Evolutionary conservation across 768 basidiomycete genomes (phyloP).

Genomic region (Daedaleopsis nitida): DNA sequence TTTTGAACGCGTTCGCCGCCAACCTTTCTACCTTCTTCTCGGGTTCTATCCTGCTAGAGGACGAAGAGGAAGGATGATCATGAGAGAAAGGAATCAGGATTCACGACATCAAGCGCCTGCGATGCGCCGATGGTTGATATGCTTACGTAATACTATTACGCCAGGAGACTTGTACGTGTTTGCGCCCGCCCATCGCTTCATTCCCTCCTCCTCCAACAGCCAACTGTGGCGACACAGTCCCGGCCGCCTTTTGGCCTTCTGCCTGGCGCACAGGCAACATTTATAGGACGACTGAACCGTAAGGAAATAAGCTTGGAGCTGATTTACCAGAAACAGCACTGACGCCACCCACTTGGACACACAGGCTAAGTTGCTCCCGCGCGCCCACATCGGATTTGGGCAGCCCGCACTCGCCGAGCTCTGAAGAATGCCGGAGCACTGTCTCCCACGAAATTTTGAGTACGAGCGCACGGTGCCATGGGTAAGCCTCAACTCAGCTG

Average conservation of each 20-base stretch:
- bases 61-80: too few species aligned
- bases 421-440: conserved; percentile 8
- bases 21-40: too few species aligned
- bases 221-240: not conserved
- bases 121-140: not conserved
- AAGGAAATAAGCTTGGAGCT: not conserved
- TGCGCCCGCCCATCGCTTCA: not conserved
- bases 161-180: not conserved
- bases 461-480: not conserved
- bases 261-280: conserved; percentile 1
- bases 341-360: conserved; percentile 11
- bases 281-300: not conserved
- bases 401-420: not conserved
- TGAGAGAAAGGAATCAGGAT: too few species aligned
- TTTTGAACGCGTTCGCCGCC: too few species aligned
- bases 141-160: not conserved
- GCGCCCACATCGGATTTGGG: conserved; percentile 9
- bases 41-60: too few species aligned
- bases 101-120: not conserved
- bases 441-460: conserved; percentile 7
- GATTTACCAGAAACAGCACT: conserved; percentile 1
- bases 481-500: conserved; percentile 4
- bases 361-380: conserved; percentile 9
- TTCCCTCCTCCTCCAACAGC: not conserved
- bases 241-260: not conserved